Base-by-base conservation (phyloP, 257 asterid species). In the Primulina eburnea region DNA sequence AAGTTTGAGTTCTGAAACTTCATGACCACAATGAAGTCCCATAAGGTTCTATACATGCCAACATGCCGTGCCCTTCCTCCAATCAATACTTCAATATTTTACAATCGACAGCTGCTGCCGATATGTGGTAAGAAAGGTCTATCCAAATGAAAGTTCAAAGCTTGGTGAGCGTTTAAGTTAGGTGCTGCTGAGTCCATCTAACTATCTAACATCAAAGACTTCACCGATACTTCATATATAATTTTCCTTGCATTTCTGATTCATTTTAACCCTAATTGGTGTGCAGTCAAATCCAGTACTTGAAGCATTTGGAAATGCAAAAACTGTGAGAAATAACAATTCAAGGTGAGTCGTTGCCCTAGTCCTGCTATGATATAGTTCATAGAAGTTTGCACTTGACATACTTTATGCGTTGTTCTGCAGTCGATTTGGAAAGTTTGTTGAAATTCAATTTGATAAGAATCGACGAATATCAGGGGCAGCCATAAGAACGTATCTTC, bases 281-380 rank as follows among this genome's bases (percentile, higher is more conserved):
- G 30, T 92, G 88, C 96, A 93, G 99, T 93, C 99, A 53, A 93
- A 93, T 78, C 99, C 99, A 37, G 96, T 93, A 53, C 96, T 93
- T 63, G 98, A 93, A 86, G 98, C 98, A 78, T 93, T 93, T 81
- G 98, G 98, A 76, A 93, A 93, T 83, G 98, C 98, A 69, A 93
- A 93, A 90, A 93, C 98, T 34, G 97, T 93, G 69, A 86, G 97
- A 86, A 93, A 93, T 67, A 90, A 93, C 86, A 93, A 93, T 82
- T 93, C 99, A 55, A 93, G 99, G 99, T 87, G 70, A 85, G 79
- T 64, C 62, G 35, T 53, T 67, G 17, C 62, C 34, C 24, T 7
- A 58, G 33, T 50, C 67, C 21, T 58, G 59, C 55, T 28, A 55
- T 53, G 29, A 61, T 65, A 21, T 66, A 58, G 68, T 29, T 35